Evolutionary conservation across 371 early-diverging fungal species (phyloP), one percentile per base, ranked within the genome.

Genomic region (Mortierella sp.): DNA sequence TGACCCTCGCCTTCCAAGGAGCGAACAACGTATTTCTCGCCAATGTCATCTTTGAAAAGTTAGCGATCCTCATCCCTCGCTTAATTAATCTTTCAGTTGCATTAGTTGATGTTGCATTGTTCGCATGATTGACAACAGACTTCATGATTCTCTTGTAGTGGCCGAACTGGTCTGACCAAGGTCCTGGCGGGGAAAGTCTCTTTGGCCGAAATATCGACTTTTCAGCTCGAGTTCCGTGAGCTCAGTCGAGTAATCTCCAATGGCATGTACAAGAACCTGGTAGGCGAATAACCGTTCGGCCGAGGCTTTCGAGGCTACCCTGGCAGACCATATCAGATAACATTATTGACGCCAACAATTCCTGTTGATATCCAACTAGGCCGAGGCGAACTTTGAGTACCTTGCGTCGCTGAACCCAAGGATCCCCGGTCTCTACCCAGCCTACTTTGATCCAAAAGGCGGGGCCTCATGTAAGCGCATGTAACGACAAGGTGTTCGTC

Each of bases 201-300:
- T 0, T 39, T 95, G 43, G 97, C 97, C 1, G 96, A 96, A 70
- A 93, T 95, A 2, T 95, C 95, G 4, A 94, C 96, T 0, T 80
- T 97, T 16, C 89, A 96, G 67, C 79, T 98, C 24, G 98, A 97
- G 84, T 95, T 96, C 80, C 93, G 94, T 47, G 88, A 91, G 45
- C 87, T 97, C 48, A 91, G 93, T 8, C 86, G 93, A 37, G 86
- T 95, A 44, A 93, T 95, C 1, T 89, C 89, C 2, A 86, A 94
- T 52, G 76, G 83, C 16, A 79, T 69, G 68, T 79, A 69, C 66
- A 16, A 10, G 31, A 19, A 52, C n/a, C 45, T 73, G 16, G 78
- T 94, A 91, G 76, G 83, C 14, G 14, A 0, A 16, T 53, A 16
- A 53, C 14, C 29, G 29, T n/a, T n/a, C n/a, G n/a, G n/a, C n/a